phyloP scores from a whole-genome alignment of 805 yeast genomes.

The Candida xyloterini region DNA sequence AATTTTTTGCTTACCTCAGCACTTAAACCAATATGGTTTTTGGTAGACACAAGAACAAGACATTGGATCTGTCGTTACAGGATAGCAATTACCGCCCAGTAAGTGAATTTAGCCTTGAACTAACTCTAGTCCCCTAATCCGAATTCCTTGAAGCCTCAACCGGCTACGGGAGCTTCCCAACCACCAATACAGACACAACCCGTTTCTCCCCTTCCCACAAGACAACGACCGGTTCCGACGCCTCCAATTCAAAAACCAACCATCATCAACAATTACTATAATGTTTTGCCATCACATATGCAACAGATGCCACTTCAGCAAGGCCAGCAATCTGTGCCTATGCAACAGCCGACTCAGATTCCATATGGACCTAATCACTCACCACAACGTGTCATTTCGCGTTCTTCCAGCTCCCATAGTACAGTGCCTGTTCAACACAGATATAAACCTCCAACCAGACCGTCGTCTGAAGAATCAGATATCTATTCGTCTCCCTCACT shows the following conservation, averaged over 20 bases:
- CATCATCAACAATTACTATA: constrained; percentile 22
- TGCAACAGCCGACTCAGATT: constrained; percentile 3
- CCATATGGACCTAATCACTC: background rate
- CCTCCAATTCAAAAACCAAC: constrained; percentile 16
- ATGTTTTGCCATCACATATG: constrained; percentile 11
- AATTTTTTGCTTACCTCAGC: constrained; percentile 7
- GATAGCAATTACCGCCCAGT: constrained; percentile 24
- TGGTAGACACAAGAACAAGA: constrained; percentile 20
- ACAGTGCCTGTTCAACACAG: background rate
- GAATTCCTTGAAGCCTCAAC: constrained; percentile 20
- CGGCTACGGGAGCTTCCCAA: constrained; percentile 15
- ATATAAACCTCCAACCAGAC: background rate
- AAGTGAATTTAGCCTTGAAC: constrained; percentile 6
- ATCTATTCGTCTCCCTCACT: constrained; percentile 24
- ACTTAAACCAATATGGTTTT: constrained; percentile 17
- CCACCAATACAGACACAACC: constrained; percentile 17
- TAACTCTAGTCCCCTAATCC: constrained; percentile 22
- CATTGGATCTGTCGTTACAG: constrained; percentile 18
- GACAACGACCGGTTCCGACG: constrained; percentile 19
- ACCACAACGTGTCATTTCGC: background rate
- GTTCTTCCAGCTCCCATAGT: background rate
- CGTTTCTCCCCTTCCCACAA: constrained; percentile 12
- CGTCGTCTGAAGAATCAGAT: constrained; percentile 7
- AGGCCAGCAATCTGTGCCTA: background rate
- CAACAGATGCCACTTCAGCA: constrained; percentile 14